Percentiles rank a stretch among this genome's conserved stretches.
phyloP scores from a whole-genome alignment of 176 grass and related monocot species.

The Avena eriantha region DNA sequence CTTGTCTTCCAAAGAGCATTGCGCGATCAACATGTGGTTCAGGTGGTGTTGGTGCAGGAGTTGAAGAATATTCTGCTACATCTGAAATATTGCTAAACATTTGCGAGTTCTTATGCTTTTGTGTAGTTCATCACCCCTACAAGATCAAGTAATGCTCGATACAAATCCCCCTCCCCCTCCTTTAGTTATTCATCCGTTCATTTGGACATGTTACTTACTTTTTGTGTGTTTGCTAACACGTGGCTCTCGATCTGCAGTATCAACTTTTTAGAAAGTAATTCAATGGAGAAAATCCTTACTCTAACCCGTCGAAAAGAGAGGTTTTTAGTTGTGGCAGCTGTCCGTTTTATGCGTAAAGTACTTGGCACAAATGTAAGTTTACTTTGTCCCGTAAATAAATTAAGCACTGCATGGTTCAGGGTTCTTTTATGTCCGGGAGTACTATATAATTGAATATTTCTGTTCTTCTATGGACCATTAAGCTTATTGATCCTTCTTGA shows the following conservation, averaged over 20 bases:
- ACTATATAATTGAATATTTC: constrained; percentile 2
- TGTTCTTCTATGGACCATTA: constrained; percentile 24
- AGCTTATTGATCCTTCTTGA: constrained; percentile 27
- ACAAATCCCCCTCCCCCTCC: neutral
- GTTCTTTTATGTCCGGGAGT: constrained; percentile 2
- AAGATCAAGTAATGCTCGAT: constrained; percentile 73
- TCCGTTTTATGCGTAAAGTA: constrained; percentile 77
- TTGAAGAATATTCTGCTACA: constrained; percentile 48
- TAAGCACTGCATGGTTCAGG: constrained; percentile 21
- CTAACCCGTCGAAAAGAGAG: constrained; percentile 78
- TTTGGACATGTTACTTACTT: constrained; percentile 24
- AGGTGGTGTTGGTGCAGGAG: constrained; percentile 43
- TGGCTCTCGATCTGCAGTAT: constrained; percentile 49
- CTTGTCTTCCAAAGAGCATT: constrained; percentile 53
- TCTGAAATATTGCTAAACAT: constrained; percentile 79
- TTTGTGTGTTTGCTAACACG: constrained; percentile 45
- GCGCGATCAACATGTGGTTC: constrained; percentile 40
- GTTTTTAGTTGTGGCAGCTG: constrained; percentile 74
- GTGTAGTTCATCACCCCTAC: constrained; percentile 69
- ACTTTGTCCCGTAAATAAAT: constrained; percentile 28
- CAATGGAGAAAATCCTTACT: constrained; percentile 80
- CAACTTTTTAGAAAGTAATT: constrained; percentile 66
- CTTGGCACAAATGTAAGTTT: constrained; percentile 76
- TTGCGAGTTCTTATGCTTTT: constrained; percentile 86
- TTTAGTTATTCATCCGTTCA: constrained; percentile 35